Evolutionary conservation across 2,329 filamentous ascomycete species (phyloP).

Genomic region (Gremmenia infestans): DNA sequence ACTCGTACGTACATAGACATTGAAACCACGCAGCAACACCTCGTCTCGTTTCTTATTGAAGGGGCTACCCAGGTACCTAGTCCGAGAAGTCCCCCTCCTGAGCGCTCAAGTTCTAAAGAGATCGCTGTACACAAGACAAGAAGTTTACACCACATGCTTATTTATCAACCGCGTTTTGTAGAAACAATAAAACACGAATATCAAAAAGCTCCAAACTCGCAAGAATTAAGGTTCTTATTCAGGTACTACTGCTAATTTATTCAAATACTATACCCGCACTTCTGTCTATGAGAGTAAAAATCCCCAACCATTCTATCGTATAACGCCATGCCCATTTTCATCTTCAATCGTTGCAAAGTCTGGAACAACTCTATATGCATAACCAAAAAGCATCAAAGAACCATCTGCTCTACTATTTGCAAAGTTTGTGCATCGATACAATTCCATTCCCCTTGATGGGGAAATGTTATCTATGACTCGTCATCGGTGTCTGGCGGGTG

Average conservation of each 20-base stretch:
- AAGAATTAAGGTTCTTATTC: neutral
- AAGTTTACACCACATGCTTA: neutral
- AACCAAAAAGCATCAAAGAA: constrained; percentile 16
- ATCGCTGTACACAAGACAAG: too few species aligned
- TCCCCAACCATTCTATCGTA: constrained; percentile 11
- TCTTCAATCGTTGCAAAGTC: neutral
- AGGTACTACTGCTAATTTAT: neutral
- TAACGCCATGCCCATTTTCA: constrained; percentile 12
- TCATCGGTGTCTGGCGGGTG: constrained; percentile 30
- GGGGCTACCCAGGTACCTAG: too few species aligned
- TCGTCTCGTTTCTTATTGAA: too few species aligned
- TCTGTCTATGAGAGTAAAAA: neutral
- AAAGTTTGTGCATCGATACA: constrained; percentile 15
- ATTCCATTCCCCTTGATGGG: constrained; percentile 1
- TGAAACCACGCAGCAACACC: too few species aligned
- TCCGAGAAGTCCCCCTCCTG: too few species aligned
- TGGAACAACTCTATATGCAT: constrained; percentile 8
- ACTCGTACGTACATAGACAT: too few species aligned
- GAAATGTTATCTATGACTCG: constrained; percentile 19
- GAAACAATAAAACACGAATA: neutral
- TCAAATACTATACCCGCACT: neutral
- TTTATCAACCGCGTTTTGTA: neutral
- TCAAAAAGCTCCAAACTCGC: neutral
- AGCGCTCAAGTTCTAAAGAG: too few species aligned
- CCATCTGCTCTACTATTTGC: constrained; percentile 11